Evolutionary conservation across 2,329 filamentous ascomycete species (phyloP), one percentile per base, ranked within the genome.

Genomic region (Aspergillus hiratsukae): DNA sequence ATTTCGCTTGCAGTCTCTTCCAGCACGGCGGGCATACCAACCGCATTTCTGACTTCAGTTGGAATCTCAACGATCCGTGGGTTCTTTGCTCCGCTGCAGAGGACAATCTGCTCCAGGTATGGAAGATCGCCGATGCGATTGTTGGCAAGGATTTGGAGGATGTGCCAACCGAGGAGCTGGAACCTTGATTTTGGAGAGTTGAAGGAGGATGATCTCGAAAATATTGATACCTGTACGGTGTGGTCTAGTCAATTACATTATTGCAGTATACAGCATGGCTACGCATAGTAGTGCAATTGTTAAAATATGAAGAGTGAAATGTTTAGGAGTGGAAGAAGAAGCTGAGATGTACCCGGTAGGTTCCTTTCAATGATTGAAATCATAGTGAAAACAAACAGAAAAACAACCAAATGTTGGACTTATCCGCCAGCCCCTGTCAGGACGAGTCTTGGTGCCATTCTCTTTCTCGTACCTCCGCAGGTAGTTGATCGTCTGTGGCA

Each of bases 1-100:
- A 56, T 57, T 14, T 57, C 49, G 31, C 49, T 11, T 45, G 48
- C 60, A 91, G 89, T 49, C 79, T 99, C 1, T 99, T 99, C 77
- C 97, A 99, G 92, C 94, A 99, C 69, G 94, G 94, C 59, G 94
- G 94, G 31, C 95, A 99, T 78, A 99, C 94, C 10, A 97, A 97
- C 76, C 89, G 95, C 64, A 85, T 99, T 59, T 91, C 90, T 37
- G 95, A 99, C 75, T 99, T 99, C 70, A 93, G 89, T 76, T 99
- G 93, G 93, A 99, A 99, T 75, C 85, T 86, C 64, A 96, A 96
- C 71, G 91, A 97, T 68, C 92, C 93, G 4, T 99, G 95, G 95
- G 85, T 97, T 54, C 89, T 99, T 64, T 92, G 91, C 73, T 96
- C 90, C 59, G 92, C 94, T 17, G 94, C 93, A 0, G 95, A 99